Percentiles rank a stretch among this genome's conserved stretches.
phyloP scores from a whole-genome alignment of 2,329 filamentous ascomycete species.

The Microdochium bolleyi region DNA sequence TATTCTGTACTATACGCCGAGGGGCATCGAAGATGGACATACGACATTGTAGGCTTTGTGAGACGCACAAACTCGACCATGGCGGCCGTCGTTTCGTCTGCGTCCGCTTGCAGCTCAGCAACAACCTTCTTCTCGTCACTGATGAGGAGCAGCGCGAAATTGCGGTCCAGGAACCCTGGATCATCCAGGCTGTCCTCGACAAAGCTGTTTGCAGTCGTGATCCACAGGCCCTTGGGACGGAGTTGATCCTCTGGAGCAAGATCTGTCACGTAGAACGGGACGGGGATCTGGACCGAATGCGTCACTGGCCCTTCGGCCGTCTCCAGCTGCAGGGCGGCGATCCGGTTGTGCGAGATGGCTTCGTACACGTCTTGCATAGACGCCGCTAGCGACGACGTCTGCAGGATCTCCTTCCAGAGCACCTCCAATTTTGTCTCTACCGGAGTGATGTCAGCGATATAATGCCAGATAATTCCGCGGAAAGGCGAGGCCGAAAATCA shows the following conservation, averaged over 20 bases:
- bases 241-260: slow-evolving; percentile 61
- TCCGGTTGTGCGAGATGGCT: slow-evolving; percentile 74
- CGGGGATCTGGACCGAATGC: slow-evolving; percentile 56
- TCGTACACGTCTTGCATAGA: slow-evolving; percentile 78
- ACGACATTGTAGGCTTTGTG: slow-evolving; percentile 60
- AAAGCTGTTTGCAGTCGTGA: slow-evolving; percentile 78
- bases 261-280: slow-evolving; percentile 63
- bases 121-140: slow-evolving; percentile 70
- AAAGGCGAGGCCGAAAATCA: background rate
- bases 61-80: slow-evolving; percentile 77
- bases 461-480: background rate
- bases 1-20: too few relatives aligned
- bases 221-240: slow-evolving; percentile 68
- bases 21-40: slow-evolving; percentile 16
- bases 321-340: slow-evolving; percentile 75
- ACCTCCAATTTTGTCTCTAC: slow-evolving; percentile 51
- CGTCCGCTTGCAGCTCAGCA: slow-evolving; percentile 68
- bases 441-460: slow-evolving; percentile 9
- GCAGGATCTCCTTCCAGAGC: slow-evolving; percentile 64
- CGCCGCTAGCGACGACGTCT: slow-evolving; percentile 69
- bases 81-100: slow-evolving; percentile 65
- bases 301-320: slow-evolving; percentile 49
- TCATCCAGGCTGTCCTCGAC: slow-evolving; percentile 61
- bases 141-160: slow-evolving; percentile 79
- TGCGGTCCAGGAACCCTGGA: slow-evolving; percentile 66